phyloP scores from a whole-genome alignment of 257 asterid species.

The Buddleja alternifolia region DNA sequence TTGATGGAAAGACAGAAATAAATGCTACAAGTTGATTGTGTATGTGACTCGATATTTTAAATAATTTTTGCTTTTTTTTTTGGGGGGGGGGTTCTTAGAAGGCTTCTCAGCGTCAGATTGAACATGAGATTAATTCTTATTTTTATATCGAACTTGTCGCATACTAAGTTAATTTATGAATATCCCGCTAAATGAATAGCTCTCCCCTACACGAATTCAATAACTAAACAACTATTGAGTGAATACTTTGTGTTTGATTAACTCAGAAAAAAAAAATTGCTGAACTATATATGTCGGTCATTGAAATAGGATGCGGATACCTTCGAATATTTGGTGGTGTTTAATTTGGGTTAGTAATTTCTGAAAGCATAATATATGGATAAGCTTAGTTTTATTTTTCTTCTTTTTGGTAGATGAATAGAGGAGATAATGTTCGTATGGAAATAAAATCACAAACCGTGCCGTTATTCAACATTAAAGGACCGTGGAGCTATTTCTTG shows the following conservation, averaged over 20 bases:
- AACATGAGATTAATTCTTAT: too few species aligned
- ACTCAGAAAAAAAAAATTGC: too few species aligned
- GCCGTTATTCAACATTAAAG: constrained; percentile 43
- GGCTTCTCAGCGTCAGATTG: too few species aligned
- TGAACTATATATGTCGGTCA: background rate
- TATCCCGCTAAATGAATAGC: too few species aligned
- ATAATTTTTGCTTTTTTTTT: background rate
- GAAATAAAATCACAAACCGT: constrained; percentile 39
- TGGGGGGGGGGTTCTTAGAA: background rate
- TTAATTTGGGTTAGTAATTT: constrained; percentile 17
- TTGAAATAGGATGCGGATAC: constrained; percentile 9
- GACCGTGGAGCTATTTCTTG: constrained; percentile 45
- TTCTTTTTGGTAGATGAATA: background rate
- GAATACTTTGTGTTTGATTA: too few species aligned
- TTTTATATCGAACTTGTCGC: too few species aligned
- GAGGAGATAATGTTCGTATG: constrained; percentile 42
- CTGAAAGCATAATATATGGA: constrained; percentile 23
- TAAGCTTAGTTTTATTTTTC: constrained; percentile 12
- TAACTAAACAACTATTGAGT: too few species aligned
- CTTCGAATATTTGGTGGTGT: constrained; percentile 24
- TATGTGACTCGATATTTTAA: background rate
- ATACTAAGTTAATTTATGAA: too few species aligned
- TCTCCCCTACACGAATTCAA: too few species aligned
- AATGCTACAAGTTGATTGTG: constrained; percentile 28
- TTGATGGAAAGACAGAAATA: constrained; percentile 26